Evolutionary conservation across 108 stramenopile species (phyloP).

Genomic region (Cyclotella cryptica): DNA sequence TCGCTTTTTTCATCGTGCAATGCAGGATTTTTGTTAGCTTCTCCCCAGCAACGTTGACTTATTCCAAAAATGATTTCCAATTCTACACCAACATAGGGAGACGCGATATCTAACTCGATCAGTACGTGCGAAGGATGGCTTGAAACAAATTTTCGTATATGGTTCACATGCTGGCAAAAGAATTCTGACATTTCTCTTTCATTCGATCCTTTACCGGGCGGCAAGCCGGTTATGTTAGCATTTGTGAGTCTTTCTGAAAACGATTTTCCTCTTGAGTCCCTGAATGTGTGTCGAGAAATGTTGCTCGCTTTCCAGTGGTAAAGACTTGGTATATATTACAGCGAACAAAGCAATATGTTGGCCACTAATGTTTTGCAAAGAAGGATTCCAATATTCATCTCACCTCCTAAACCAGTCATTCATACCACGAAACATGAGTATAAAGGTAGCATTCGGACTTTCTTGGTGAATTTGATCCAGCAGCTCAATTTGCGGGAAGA

Average conservation of each 20-base stretch:
- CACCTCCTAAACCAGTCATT: slow-evolving; percentile 32
- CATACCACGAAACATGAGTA: slow-evolving; percentile 38
- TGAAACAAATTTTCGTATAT: slow-evolving; percentile 23
- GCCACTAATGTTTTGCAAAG: slow-evolving; percentile 6
- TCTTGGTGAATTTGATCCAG: slow-evolving; percentile 30
- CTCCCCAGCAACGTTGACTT: slow-evolving; percentile 32
- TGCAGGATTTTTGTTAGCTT: slow-evolving; percentile 31
- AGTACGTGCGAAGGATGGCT: slow-evolving; percentile 30
- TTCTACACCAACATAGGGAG: background rate
- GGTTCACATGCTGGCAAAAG: slow-evolving; percentile 28
- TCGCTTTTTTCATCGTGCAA: slow-evolving; percentile 5
- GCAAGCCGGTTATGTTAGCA: slow-evolving; percentile 25
- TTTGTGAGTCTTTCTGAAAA: slow-evolving; percentile 12
- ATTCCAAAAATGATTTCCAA: slow-evolving; percentile 33
- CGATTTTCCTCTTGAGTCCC: background rate
- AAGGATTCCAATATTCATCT: background rate
- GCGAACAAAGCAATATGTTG: background rate
- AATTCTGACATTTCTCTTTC: slow-evolving; percentile 24
- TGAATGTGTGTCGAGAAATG: background rate
- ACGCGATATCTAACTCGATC: slow-evolving; percentile 37
- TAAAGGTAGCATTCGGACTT: slow-evolving; percentile 43
- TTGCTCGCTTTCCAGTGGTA: slow-evolving; percentile 17
- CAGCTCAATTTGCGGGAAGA: slow-evolving; percentile 45
- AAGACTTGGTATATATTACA: background rate
- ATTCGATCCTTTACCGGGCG: slow-evolving; percentile 28